Conservation (phyloP, 345 rosid genomes). For the Conringia planisiliqua region DNA sequence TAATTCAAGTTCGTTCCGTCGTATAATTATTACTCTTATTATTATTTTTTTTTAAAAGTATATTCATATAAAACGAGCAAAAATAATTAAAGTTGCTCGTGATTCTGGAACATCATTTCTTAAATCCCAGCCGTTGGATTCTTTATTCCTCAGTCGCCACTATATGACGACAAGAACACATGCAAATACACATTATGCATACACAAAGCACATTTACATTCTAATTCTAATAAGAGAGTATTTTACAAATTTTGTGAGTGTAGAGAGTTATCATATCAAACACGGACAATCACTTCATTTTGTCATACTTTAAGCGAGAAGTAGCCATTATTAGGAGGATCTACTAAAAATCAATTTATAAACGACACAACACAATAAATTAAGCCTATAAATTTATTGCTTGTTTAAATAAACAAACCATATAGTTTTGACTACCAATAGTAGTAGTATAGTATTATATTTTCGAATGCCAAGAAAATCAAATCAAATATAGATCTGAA, state of each 20-base stretch:
- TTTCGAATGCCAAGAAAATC: background rate
- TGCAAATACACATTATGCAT: slow-evolving; percentile 3
- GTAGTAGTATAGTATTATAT: too few relatives aligned
- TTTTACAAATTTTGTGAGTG: background rate
- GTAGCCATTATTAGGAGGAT: slow-evolving; percentile 19
- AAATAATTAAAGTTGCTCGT: slow-evolving; percentile 2
- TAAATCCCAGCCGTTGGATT: slow-evolving; percentile 28
- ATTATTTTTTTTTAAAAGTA: background rate
- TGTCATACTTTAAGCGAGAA: slow-evolving; percentile 1
- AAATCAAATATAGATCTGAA: slow-evolving; percentile 1
- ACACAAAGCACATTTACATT: background rate
- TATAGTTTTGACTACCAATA: background rate
- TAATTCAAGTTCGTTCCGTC: background rate
- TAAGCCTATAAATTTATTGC: slow-evolving; percentile 6
- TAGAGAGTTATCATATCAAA: slow-evolving; percentile 17
- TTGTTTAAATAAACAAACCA: background rate
- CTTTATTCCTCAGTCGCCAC: slow-evolving; percentile 2
- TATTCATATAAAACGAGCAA: background rate
- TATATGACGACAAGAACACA: slow-evolving; percentile 1
- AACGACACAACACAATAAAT: slow-evolving; percentile 17
- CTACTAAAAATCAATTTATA: slow-evolving; percentile 15
- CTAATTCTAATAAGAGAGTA: background rate
- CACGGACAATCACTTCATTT: slow-evolving; percentile 11
- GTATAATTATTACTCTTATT: background rate
- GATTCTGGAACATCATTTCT: slow-evolving; percentile 8